Base-by-base conservation (phyloP, 345 rosid species). In the Raphanus sativus region DNA sequence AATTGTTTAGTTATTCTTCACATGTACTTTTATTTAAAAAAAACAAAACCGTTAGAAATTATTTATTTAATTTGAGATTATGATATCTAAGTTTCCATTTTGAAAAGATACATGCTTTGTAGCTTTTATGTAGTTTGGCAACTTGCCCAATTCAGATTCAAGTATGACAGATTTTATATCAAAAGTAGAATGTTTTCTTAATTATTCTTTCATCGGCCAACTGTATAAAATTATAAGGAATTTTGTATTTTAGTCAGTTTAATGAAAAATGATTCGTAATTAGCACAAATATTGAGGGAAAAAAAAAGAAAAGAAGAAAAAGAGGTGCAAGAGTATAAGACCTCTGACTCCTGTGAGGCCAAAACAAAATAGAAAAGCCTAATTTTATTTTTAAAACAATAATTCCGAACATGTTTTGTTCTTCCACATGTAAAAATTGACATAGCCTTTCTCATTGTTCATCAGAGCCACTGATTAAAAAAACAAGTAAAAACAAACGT, bases 101-200 rank as follows among this genome's bases (percentile, higher is more conserved):
- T 45, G 52, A 36, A 21, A 12, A 64, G 36, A 52, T 16, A 38
- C 30, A 38, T 65, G 9, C 25, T 11, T 21, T 73, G 33, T 62
- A 54, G 15, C 8, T 55, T 36, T 28, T 26, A 55, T 74, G 71
- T 74, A n/a, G 45, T 52, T 55, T 65, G 77, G 71, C 65, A 55
- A 55, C 70, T 66, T 55, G 24, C 30, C 45, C 38, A 36, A 55
- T 16, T 74, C n/a, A 42, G 5, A 28, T 58, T 65, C 0, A 26
- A 55, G 36, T 54, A 58, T 36, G 45, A 65, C 34, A 63, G 34
- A 62, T 42, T 56, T 29, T 1, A 36, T 56, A 56, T 17, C 63
- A 17, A 69, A 48, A 26, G 25, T 58, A 58, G 32, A 9, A 24
- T 0, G 17, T 4, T 16, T 34, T 28, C 7, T 67, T 30, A 25